These are phyloP conservation scores for Anaeromyces robustus DNA, from an alignment of 192 early-diverging fungal species.

Conservation along the genomic window DNA sequence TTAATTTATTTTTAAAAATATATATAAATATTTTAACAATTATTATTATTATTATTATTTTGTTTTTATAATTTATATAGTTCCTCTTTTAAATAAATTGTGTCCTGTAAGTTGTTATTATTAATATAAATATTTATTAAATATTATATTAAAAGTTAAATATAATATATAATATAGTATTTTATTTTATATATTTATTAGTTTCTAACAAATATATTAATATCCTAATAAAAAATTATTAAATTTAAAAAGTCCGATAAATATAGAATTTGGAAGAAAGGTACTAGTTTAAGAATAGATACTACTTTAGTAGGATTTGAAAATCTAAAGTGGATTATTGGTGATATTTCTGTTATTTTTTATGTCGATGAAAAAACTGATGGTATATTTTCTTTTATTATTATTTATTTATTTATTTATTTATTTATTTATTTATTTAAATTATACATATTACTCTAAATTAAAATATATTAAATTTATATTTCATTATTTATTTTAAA, in stretches of 20 bases:
- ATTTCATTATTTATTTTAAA: not conserved
- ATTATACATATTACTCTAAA: no score
- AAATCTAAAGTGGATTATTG: constrained; percentile 25
- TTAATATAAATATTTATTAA: no score
- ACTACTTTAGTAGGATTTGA: constrained; percentile 38
- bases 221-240: no score
- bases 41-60: not conserved
- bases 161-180: no score
- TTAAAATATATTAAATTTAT: no score
- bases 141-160: no score
- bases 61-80: not conserved
- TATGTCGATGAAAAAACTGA: not conserved
- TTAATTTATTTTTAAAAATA: no score
- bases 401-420: no score
- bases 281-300: constrained; percentile 23
- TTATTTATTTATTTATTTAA: no score
- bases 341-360: constrained; percentile 30
- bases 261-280: constrained; percentile 7
- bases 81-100: not conserved
- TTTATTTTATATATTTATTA: no score
- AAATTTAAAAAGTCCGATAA: not conserved
- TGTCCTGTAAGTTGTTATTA: not conserved
- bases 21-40: not conserved
- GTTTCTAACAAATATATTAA: no score
- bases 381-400: no score